phyloP scores from a whole-genome alignment of 2,329 filamentous ascomycete species.

The Aureobasidium sp. region DNA sequence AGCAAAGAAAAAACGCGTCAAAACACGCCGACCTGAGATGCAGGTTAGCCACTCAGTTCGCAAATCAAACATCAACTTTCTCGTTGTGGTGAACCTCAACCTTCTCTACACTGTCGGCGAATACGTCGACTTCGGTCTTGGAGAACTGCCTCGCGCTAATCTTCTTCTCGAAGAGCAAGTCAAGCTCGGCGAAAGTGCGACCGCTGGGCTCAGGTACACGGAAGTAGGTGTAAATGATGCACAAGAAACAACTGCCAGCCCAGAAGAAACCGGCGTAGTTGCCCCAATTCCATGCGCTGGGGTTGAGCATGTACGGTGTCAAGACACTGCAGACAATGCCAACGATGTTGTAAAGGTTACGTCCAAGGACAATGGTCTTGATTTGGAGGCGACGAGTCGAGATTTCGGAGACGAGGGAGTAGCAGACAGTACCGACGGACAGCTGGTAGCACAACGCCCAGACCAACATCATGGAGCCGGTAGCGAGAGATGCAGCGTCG shows the following conservation, averaged over 20 bases:
- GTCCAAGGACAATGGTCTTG: conserved; percentile 82
- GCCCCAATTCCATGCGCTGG: conserved; percentile 75
- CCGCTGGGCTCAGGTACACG: conserved; percentile 71
- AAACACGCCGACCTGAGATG: conserved; percentile 10
- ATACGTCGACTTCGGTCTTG: conserved; percentile 46
- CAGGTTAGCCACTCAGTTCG: conserved; percentile 1
- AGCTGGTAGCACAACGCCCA: conserved; percentile 81
- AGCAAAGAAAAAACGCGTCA: conserved; percentile 3
- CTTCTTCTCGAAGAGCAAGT: conserved; percentile 69
- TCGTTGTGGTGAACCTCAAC: conserved; percentile 11
- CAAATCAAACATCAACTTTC: conserved; percentile 11
- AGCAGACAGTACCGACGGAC: conserved; percentile 81
- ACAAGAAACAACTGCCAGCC: conserved; percentile 70
- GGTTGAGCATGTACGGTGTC: conserved; percentile 90
- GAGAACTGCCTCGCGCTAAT: conserved; percentile 67
- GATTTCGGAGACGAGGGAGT: conserved; percentile 77
- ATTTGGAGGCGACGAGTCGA: conserved; percentile 76
- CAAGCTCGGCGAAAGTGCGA: conserved; percentile 76
- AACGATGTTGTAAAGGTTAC: conserved; percentile 68
- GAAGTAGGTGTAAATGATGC: conserved; percentile 75
- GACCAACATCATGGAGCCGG: conserved; percentile 73
- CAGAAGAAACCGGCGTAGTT: conserved; percentile 87
- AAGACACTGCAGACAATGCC: conserved; percentile 73
- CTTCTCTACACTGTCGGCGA: conserved; percentile 31
- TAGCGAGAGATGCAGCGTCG: conserved; percentile 59